Evolutionary conservation across 495 filamentous ascomycete species (phyloP), one percentile per base, ranked within the genome.

Genomic region (Lineolata rhizophorae): DNA sequence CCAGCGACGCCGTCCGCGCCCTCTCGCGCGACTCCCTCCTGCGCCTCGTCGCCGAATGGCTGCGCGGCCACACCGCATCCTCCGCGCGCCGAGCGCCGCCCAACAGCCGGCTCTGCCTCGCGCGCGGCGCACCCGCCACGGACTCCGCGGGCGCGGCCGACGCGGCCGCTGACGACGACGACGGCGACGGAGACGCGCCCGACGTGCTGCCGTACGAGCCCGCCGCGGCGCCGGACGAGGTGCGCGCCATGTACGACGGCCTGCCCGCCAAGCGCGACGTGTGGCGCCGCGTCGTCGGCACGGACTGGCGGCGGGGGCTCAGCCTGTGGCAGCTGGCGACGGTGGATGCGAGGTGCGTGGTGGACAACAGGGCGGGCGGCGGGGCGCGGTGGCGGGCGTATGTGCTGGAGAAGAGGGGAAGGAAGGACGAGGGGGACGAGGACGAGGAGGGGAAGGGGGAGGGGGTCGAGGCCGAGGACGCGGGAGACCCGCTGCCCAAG

Each of bases 291-390:
- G 72, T 91, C 24, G 41, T 76, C 0, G 72, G 83, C 35, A 76
- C 76, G 27, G 81, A 91, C 47, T 91, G 80, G 79, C 60, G 77
- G 14, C 61, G 70, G 31, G 81, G 81, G 1, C 54, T 90, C 14
- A 72, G 64, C 1, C 52, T 91, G 11, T 77, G 75, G 38, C 76
- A 83, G 45, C 56, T 85, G 3, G 79, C 76, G 29, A 83, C 80
- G 62, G 70, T 72, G 11, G 81, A 90, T 41, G 52, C 80, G 10
- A 73, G 76, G 37, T 58, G 79, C 45, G 57, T 85, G n/a, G 66
- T 82, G 41, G 74, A 82, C 73, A 76, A 0, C 57, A 63, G 2
- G 62, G 64, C 1, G 62, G 74, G 36, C 71, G 72, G 52, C 90
- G 81, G 81, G 68, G 68, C 13, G 77, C 78, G 1, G 64, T 83